phyloP scores from a whole-genome alignment of 768 basidiomycete genomes.

The Ephemerocybe angulata region DNA sequence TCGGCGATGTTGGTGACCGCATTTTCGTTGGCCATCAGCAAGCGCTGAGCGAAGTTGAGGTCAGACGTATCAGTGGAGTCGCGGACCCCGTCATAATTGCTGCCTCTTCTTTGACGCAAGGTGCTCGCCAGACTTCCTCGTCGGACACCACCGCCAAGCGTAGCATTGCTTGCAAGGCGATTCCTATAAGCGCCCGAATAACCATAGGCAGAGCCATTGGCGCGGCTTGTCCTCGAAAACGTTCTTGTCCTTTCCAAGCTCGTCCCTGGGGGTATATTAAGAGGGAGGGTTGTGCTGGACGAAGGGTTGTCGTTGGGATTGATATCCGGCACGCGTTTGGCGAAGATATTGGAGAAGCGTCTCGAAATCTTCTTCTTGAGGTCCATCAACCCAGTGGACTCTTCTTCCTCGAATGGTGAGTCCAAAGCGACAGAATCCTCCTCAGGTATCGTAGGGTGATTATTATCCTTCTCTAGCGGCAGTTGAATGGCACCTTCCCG shows the following conservation, averaged over 20 bases:
- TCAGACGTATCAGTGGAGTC: slow-evolving; percentile 38
- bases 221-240: slow-evolving; percentile 55
- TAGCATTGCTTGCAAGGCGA: slow-evolving; percentile 47
- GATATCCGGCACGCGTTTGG: slow-evolving; percentile 45
- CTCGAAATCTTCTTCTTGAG: slow-evolving; percentile 49
- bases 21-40: slow-evolving; percentile 92
- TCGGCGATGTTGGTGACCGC: slow-evolving; percentile 94
- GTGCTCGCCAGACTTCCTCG: slow-evolving; percentile 56
- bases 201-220: slow-evolving; percentile 78
- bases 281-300: slow-evolving; percentile 33
- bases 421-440: slow-evolving; percentile 50
- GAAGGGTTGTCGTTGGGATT: slow-evolving; percentile 27
- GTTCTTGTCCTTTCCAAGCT: slow-evolving; percentile 43
- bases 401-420: slow-evolving; percentile 44
- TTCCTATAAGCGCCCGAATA: slow-evolving; percentile 58
- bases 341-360: slow-evolving; percentile 58
- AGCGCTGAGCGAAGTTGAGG: slow-evolving; percentile 82
- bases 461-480: slow-evolving; percentile 64
- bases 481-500: slow-evolving; percentile 83
- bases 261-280: slow-evolving; percentile 20
- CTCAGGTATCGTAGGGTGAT: slow-evolving; percentile 58
- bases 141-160: slow-evolving; percentile 38
- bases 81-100: slow-evolving; percentile 42
- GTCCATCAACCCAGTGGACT: slow-evolving; percentile 35
- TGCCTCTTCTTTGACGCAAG: slow-evolving; percentile 48